Base-by-base conservation (phyloP, 2,329 filamentous ascomycete species). In the Hymenoscyphus scutula region DNA sequence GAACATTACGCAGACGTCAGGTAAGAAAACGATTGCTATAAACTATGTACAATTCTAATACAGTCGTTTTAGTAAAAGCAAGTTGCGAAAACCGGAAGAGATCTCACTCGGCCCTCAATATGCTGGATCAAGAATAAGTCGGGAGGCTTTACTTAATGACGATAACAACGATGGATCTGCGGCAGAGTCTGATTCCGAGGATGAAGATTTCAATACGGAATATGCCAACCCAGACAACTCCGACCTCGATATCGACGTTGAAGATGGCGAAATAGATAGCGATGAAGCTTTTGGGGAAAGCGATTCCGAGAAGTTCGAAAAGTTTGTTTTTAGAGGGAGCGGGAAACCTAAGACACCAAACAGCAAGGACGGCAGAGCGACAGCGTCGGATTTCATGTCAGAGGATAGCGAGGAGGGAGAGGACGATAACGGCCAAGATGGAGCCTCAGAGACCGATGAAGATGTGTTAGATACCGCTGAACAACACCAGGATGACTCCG, bases 1-100 rank as follows among this genome's bases (percentile, higher is more conserved):
- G 94, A 97, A 71, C 94, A 98, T 74, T 98, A 98, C 74, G 84
- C 90, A 53, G 77, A 83, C 59, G 91, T 97, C 34, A 89, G 88
- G 82, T 89, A 78, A 61, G 80, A 59, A 11, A 48, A 25, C 25
- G 66, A 56, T 56, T 29, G 10, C 5, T 53, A 29, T 57, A 1
- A 19, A 32, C 29, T 10, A 6, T 29, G 58, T 58, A 13, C 56
- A 11, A 30, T 41, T 29, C 61, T 67, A 37, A 59, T n/a, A n/a
- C 19, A 13, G 11, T 64, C 61, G 37, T 53, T 32, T 65, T 64
- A 89, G 87, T 23, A 95, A 93, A 80, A 95, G 89, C 78, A 94
- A 90, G 74, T 79, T 97, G 68, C 87, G 92, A 67, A 88, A 91
- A 73, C 86, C 86, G 62, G 87, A 91, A 37, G 82, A 83, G 27